Conservation (phyloP, 345 rosid species). For the Gossypium anomalum region DNA sequence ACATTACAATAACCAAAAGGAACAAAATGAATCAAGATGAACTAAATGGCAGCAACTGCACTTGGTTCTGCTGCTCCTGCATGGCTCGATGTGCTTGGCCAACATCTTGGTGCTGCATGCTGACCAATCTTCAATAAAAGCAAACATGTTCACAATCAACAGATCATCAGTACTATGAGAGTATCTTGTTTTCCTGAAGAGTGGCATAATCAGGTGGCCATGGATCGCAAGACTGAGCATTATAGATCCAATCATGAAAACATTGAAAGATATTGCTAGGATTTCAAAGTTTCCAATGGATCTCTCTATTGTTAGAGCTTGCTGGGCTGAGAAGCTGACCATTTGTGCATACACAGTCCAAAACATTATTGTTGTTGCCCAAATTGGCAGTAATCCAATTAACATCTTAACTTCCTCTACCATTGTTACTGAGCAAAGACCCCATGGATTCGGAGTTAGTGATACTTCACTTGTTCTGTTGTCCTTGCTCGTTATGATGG, state of each 20-base stretch:
- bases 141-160: neutral
- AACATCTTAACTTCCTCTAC: constrained; percentile 23
- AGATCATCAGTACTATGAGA: constrained; percentile 11
- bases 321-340: constrained; percentile 17
- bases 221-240: constrained; percentile 3
- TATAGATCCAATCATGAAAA: constrained; percentile 3
- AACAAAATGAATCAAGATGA: no score
- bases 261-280: constrained; percentile 15
- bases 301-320: constrained; percentile 21
- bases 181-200: constrained; percentile 6
- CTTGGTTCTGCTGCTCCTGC: no score
- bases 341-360: constrained; percentile 17
- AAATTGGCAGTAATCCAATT: constrained; percentile 15
- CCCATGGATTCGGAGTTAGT: constrained; percentile 18
- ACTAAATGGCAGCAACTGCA: no score
- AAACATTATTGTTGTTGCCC: constrained; percentile 19
- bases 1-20: no score
- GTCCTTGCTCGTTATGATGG: constrained; percentile 5
- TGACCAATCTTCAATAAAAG: no score
- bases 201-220: constrained; percentile 9
- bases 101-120: no score
- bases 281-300: constrained; percentile 8
- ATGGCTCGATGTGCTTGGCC: no score
- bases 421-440: constrained; percentile 18
- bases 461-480: neutral